Evolutionary conservation across 2,329 filamentous ascomycete species (phyloP).

Genomic region (Fusarium domesticum): DNA sequence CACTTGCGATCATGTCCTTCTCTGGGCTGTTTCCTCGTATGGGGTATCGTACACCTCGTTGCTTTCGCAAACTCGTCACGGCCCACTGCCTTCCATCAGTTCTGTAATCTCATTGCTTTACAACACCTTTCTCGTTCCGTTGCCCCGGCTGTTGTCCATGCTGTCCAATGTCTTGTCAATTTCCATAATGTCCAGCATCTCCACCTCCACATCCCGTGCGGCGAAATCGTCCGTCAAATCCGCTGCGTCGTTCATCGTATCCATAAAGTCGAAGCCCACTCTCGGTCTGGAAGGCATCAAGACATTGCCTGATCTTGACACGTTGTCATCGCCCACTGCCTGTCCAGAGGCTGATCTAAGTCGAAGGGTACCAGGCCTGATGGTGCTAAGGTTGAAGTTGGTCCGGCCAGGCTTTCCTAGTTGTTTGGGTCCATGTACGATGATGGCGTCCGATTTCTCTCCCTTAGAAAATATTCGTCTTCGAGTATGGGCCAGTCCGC

Average conservation of each 20-base stretch:
- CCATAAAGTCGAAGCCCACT: conserved; percentile 49
- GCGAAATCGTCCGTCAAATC: conserved; percentile 50
- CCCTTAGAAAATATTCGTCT: conserved; percentile 38
- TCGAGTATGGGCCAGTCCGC: conserved; percentile 35
- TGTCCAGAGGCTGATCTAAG: conserved; percentile 29
- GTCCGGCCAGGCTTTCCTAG: conserved; percentile 36
- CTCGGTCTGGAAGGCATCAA: conserved; percentile 31
- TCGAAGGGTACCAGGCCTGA: conserved; percentile 39
- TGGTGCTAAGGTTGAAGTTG: conserved; percentile 51
- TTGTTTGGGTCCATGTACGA: conserved; percentile 48
- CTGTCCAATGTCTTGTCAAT: conserved; percentile 59
- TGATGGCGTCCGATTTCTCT: conserved; percentile 50
- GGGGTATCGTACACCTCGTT: conserved; percentile 42
- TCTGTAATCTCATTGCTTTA: conserved; percentile 34
- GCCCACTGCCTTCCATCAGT: conserved; percentile 26
- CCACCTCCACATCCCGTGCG: conserved; percentile 53
- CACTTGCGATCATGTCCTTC: conserved; percentile 1
- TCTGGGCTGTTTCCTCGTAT: conserved; percentile 15
- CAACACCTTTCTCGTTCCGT: conserved; percentile 51
- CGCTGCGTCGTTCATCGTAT: conserved; percentile 51
- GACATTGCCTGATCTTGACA: conserved; percentile 20
- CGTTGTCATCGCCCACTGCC: conserved; percentile 18
- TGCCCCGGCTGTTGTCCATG: conserved; percentile 50
- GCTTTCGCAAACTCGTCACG: conserved; percentile 14
- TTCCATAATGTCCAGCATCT: conserved; percentile 64